These are phyloP conservation scores for Ceriops tagal DNA, from an alignment of 345 rosid species.

Conservation along the genomic window DNA sequence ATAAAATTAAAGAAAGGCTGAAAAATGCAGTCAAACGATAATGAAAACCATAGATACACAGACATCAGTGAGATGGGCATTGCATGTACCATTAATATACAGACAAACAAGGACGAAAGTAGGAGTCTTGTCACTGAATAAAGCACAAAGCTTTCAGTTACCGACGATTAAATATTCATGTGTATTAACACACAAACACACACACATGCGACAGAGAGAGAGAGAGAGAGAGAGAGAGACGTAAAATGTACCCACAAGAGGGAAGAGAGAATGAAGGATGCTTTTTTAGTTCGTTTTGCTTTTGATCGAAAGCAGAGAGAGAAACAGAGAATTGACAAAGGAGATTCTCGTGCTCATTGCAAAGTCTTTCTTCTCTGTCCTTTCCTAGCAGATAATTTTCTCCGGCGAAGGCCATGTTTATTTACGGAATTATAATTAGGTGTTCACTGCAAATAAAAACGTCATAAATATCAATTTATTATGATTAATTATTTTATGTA, in stretches of 20 bases:
- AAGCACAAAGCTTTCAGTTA: neutral
- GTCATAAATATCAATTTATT: too few species aligned
- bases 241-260: neutral
- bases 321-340: slow-evolving; percentile 20
- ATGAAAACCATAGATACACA: neutral
- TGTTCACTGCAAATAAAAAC: too few species aligned
- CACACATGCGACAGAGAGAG: neutral
- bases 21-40: neutral
- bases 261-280: neutral
- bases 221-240: neutral
- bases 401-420: too few species aligned
- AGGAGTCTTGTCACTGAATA: slow-evolving; percentile 4
- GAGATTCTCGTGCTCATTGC: slow-evolving; percentile 14
- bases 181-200: neutral
- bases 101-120: neutral
- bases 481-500: too few species aligned
- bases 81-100: neutral
- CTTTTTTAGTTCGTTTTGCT: neutral
- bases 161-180: too few species aligned
- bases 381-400: neutral
- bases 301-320: neutral
- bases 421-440: too few species aligned
- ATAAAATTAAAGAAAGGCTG: neutral
- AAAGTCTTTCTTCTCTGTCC: neutral
- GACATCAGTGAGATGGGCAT: neutral